Evolutionary conservation across 495 filamentous ascomycete genomes (phyloP).

Genomic region (Penicillium atrosanguineum): DNA sequence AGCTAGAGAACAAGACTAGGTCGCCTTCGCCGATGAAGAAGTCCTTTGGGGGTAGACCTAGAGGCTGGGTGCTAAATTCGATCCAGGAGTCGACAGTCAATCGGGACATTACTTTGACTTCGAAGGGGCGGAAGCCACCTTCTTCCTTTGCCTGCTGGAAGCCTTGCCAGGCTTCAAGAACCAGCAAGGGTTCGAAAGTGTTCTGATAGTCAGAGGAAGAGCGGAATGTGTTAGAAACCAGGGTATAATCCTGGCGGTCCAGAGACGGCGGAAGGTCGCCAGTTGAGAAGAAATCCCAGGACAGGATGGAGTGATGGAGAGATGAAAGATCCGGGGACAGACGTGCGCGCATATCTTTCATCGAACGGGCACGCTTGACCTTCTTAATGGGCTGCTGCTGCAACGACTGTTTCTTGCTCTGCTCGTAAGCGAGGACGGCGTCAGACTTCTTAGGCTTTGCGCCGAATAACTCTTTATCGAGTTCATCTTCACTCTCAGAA

Average conservation of each 20-base stretch:
- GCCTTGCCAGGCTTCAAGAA: conserved; percentile 93
- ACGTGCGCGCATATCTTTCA: conserved; percentile 90
- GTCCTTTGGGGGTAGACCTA: conserved; percentile 65
- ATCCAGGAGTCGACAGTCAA: conserved; percentile 89
- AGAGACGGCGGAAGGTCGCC: conserved; percentile 77
- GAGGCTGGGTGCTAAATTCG: conserved; percentile 81
- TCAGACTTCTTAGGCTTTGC: conserved; percentile 44
- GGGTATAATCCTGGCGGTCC: conserved; percentile 64
- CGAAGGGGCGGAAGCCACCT: conserved; percentile 69
- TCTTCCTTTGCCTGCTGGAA: conserved; percentile 90
- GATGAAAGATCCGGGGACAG: conserved; percentile 83
- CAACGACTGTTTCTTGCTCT: conserved; percentile 51
- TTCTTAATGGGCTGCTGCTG: conserved; percentile 75
- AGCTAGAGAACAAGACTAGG: conserved; percentile 78
- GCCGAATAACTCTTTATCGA: conserved; percentile 61
- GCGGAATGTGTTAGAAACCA: conserved; percentile 72
- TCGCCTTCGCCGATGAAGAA: conserved; percentile 77
- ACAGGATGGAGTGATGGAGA: conserved; percentile 79
- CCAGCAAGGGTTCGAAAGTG: conserved; percentile 85
- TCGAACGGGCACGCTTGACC: conserved; percentile 67
- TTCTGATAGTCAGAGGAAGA: conserved; percentile 76
- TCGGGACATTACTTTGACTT: conserved; percentile 79
- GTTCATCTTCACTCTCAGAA: conserved; percentile 67
- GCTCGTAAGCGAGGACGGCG: conserved; percentile 51
- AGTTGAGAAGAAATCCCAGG: conserved; percentile 89